These are phyloP conservation scores for Protomyces pachydermus DNA, from an alignment of 1,139 yeast genomes.

Conservation along the genomic window DNA sequence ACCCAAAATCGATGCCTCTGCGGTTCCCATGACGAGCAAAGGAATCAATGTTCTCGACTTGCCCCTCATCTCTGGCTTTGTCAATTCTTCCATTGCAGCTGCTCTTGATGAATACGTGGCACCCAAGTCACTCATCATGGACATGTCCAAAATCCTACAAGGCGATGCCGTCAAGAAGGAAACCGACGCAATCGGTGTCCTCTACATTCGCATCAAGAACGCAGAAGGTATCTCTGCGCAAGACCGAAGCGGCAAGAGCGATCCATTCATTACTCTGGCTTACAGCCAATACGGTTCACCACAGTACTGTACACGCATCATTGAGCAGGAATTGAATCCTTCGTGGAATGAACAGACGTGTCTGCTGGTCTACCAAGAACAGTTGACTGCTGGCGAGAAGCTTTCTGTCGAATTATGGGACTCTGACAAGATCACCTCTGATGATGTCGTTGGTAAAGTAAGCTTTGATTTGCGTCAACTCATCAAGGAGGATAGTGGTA, in stretches of 20 bases:
- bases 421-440: constrained; percentile 21
- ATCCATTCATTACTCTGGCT: constrained; percentile 27
- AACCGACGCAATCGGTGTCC: constrained; percentile 25
- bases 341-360: constrained; percentile 27
- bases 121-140: constrained; percentile 27
- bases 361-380: constrained; percentile 26
- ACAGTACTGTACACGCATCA: constrained; percentile 26
- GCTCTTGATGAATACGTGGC: constrained; percentile 28
- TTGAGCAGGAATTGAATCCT: constrained; percentile 27
- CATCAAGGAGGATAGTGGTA: constrained; percentile 11
- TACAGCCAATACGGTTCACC: constrained; percentile 26
- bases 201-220: constrained; percentile 21
- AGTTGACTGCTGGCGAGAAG: constrained; percentile 28
- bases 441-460: constrained; percentile 27
- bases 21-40: constrained; percentile 27
- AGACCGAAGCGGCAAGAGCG: constrained; percentile 27
- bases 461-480: constrained; percentile 24
- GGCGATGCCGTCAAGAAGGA: constrained; percentile 29
- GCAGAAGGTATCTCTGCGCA: constrained; percentile 27
- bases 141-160: constrained; percentile 26
- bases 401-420: constrained; percentile 28
- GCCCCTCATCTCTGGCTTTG: constrained; percentile 27
- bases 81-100: constrained; percentile 27
- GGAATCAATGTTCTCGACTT: constrained; percentile 28
- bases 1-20: constrained; percentile 27